A percentile compares a stretch with the other conserved stretches of the same genome.
These are phyloP conservation scores for Rhizophlyctis rosea DNA, from an alignment of 192 early-diverging fungal species.

Conservation along the genomic window DNA sequence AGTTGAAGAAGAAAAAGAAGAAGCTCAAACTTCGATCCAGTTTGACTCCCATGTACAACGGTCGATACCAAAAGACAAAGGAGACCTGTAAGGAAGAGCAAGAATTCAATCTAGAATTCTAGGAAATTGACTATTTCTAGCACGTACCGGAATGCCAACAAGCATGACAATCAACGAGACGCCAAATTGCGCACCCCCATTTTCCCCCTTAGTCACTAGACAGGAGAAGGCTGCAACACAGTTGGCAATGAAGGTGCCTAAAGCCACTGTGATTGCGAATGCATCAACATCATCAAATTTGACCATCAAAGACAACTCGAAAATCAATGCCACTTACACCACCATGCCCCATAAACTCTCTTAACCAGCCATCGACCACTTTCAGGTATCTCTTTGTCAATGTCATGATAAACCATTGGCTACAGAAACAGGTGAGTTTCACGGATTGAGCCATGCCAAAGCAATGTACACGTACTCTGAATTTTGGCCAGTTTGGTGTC, in stretches of 20 bases:
- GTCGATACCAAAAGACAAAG: slow-evolving; percentile 36
- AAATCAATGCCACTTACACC: slow-evolving; percentile 13
- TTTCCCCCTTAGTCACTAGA: slow-evolving; percentile 31
- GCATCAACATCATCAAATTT: slow-evolving; percentile 2
- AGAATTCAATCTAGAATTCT: no score
- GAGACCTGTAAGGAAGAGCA: no score
- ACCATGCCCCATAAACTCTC: slow-evolving; percentile 32
- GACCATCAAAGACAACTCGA: background rate
- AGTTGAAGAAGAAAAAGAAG: slow-evolving; percentile 45
- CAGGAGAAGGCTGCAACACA: slow-evolving; percentile 30
- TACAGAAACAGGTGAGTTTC: slow-evolving; percentile 4
- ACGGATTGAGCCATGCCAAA: no score
- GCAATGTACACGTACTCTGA: background rate
- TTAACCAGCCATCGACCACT: slow-evolving; percentile 37
- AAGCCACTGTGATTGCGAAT: slow-evolving; percentile 9
- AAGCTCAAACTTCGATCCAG: slow-evolving; percentile 27
- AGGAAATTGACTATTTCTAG: background rate
- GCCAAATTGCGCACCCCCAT: slow-evolving; percentile 38
- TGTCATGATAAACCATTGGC: slow-evolving; percentile 44
- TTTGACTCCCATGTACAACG: slow-evolving; percentile 39
- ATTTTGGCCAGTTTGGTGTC: slow-evolving; percentile 37
- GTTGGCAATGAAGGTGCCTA: slow-evolving; percentile 30
- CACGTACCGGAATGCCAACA: slow-evolving; percentile 37
- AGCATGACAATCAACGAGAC: slow-evolving; percentile 35
- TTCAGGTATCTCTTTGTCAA: slow-evolving; percentile 41